These are phyloP conservation scores for Triticum timopheevii DNA, from an alignment of 176 grass and related monocot species.

Conservation along the genomic window DNA sequence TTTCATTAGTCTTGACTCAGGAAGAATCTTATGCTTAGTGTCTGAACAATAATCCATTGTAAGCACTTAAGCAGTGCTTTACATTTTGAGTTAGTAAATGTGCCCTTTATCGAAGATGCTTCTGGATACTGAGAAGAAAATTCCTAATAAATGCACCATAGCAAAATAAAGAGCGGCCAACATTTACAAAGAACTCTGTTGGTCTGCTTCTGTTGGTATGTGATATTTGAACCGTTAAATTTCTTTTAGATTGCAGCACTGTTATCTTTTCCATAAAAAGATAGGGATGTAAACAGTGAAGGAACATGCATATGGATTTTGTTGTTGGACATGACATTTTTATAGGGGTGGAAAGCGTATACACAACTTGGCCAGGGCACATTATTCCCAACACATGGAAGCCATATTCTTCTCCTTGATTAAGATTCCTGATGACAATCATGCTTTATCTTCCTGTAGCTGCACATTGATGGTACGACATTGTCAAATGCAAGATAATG, in stretches of 20 bases:
- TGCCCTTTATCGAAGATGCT: too few relatives aligned
- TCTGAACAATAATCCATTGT: neutral
- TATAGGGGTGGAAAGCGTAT: neutral
- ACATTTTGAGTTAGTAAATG: too few relatives aligned
- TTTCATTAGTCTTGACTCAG: neutral
- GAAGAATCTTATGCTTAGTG: neutral
- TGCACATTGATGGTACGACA: constrained; percentile 7
- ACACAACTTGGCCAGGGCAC: constrained; percentile 14
- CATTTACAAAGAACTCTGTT: neutral
- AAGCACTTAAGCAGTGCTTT: neutral
- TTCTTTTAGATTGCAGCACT: too few relatives aligned
- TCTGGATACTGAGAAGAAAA: neutral
- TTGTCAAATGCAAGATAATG: constrained; percentile 28
- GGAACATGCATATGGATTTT: constrained; percentile 16
- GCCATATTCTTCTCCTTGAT: constrained; percentile 37
- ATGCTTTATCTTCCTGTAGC: constrained; percentile 27
- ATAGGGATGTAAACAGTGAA: neutral
- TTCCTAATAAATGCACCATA: neutral
- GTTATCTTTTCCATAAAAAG: neutral
- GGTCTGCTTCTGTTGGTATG: neutral
- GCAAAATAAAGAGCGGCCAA: neutral
- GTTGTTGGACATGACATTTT: constrained; percentile 9
- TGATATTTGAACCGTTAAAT: neutral
- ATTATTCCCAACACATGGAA: constrained; percentile 46
- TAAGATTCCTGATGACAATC: constrained; percentile 24